Evolutionary conservation across 2,329 filamentous ascomycete genomes (phyloP), one percentile per base, ranked within the genome.

Genomic region (Pseudocercospora pini-densiflorae): DNA sequence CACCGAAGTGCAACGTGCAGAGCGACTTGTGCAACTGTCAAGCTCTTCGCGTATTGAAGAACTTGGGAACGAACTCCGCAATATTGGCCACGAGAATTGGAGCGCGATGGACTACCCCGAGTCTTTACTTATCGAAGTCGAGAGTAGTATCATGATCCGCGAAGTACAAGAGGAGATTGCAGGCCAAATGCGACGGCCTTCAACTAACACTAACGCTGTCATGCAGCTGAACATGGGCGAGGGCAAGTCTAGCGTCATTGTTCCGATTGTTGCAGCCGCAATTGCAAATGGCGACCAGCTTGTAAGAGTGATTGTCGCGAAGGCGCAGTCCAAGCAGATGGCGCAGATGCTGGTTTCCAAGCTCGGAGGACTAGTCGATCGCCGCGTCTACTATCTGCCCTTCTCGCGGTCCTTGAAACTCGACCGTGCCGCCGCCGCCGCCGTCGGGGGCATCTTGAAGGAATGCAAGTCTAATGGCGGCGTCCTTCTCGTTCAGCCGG

Each of bases 211-310:
- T 9, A 90, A 89, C 69, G 75, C 82, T 0, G 84, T 89, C 0
- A 84, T 91, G 80, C 88, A 91, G 71, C 75, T 92, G 1, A 91
- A 90, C 68, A 92, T 92, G 89, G 90, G 90, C 0, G 85, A 90
- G 72, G 90, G 89, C 0, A 92, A 92, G 68, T 88, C 88, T 0
- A 90, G 89, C 0, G 86, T 91, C 1, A 92, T 93, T 58, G 82
- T 90, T 0, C 90, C 89, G 0, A 88, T 91, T 40, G 84, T 90
- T 0, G 85, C 86, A 0, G 78, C 85, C 0, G 68, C 74, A 0
- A 71, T 83, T 3, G 78, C 81, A 5, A 68, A 82, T 63, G 77
- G 78, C 54, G 73, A 76, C 0, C 76, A 80, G 0, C 77, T 91
- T 0, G 81, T 83, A 0, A 78, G 89, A 1, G 76, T 90, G 0